Evolutionary conservation across 495 filamentous ascomycete genomes (phyloP).

Genomic region (Xylaria telfairii): DNA sequence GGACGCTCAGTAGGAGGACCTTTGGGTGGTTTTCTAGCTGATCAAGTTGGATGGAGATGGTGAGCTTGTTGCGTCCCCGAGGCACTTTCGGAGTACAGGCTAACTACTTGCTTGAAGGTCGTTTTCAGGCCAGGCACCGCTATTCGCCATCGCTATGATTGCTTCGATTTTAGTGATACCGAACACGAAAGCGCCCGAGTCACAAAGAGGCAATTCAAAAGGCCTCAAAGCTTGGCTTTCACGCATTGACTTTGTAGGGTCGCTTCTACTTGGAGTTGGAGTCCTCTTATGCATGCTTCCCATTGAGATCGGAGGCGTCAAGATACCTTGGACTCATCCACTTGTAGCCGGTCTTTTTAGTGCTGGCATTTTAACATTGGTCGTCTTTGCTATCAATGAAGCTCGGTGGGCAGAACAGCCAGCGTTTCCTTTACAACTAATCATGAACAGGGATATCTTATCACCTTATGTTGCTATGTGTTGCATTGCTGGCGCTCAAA

Average conservation of each 20-base stretch:
- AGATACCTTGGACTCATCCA: constrained; percentile 62
- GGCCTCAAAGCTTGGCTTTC: constrained; percentile 38
- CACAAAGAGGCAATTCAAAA: constrained; percentile 1
- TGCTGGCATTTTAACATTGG: constrained; percentile 44
- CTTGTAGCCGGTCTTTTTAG: constrained; percentile 45
- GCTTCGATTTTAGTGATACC: constrained; percentile 54
- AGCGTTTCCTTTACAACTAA: constrained; percentile 65
- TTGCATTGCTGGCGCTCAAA: constrained; percentile 63
- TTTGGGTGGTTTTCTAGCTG: constrained; percentile 67
- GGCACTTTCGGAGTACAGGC: not conserved
- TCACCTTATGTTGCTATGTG: constrained; percentile 59
- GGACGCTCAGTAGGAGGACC: constrained; percentile 71
- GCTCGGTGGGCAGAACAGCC: constrained; percentile 61
- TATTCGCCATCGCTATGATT: constrained; percentile 61
- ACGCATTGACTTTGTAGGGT: constrained; percentile 61
- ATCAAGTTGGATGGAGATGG: constrained; percentile 73
- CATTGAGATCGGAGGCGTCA: constrained; percentile 65
- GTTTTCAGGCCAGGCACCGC: constrained; percentile 64
- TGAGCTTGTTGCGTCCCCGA: constrained; percentile 27
- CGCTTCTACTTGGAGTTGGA: constrained; percentile 48
- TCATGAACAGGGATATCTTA: constrained; percentile 60
- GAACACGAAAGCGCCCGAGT: constrained; percentile 19
- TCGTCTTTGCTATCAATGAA: constrained; percentile 59
- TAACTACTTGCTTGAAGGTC: constrained; percentile 50
- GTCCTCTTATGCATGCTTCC: constrained; percentile 60